Base-by-base conservation (phyloP, 1,284 basidiomycete genomes). In the Tilletiaria anomala region DNA sequence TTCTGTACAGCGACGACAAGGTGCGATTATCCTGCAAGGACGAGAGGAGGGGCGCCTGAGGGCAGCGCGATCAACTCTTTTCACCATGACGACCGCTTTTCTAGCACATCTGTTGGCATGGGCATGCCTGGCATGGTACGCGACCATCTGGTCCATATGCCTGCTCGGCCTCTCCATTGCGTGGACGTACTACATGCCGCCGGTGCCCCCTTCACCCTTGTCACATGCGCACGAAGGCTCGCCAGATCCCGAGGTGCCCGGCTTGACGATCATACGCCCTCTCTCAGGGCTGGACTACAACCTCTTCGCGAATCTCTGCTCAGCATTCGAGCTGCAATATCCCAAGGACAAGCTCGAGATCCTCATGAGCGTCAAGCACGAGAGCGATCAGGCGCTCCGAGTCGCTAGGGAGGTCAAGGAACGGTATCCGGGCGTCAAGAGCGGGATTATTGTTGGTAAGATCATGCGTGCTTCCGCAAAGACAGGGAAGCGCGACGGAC, bases 161-260 rank as follows among this genome's bases (percentile, higher is more conserved):
- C 64, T 87, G 0, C 58, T 89, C 10, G 89, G 88, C 5, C 82
- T 82, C 55, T 62, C 72, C 35, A 73, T 76, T 38, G 86, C 83
- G 84, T 89, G 65, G 68, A 84, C 75, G 32, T 32, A n/a, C 16
- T 47, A 47, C 45, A 32, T 45, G 44, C n/a, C 38, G 42, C 19
- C 35, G 42, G 20, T 45, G 39, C 1, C 45, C 48, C 26, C 10
- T 40, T 40, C 94, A 35, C 84, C 89, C 68, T 84, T 84, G 4
- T 82, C 83, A 0, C 89, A 93, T 70, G 73, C 71, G 22, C 84
- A 91, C 59, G 80, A 87, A 50, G 91, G 91, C 65, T 77, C 82
- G 0, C 81, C 81, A 49, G 51, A 61, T 20, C 68, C 72, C 21
- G 81, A 82, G 63, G 16, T 43, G 18, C 56, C 58, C 1, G 53